Evolutionary conservation across 2,329 filamentous ascomycete species (phyloP).

Genomic region (Cordyceps cateniannulata): DNA sequence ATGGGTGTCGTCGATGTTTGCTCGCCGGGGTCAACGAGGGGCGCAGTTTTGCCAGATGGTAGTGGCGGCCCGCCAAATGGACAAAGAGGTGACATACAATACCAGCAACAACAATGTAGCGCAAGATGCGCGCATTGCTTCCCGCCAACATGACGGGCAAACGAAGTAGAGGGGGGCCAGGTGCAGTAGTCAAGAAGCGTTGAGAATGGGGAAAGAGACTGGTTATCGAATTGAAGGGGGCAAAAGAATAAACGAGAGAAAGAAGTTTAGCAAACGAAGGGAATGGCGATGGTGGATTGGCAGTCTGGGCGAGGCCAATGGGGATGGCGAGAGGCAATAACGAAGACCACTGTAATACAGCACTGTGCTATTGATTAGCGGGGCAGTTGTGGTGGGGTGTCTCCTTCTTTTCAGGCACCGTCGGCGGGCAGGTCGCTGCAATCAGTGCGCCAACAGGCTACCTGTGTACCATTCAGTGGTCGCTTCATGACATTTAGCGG

Average conservation of each 20-base stretch:
- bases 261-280: neutral
- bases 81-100: slow-evolving; percentile 55
- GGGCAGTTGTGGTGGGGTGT: neutral
- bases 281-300: neutral
- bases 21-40: neutral
- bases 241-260: neutral
- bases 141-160: slow-evolving; percentile 47
- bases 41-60: slow-evolving; percentile 11
- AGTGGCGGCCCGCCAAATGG: slow-evolving; percentile 3
- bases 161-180: neutral
- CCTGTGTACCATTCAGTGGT: neutral
- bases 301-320: neutral
- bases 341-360: neutral
- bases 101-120: slow-evolving; percentile 73
- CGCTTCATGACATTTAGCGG: neutral
- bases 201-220: neutral
- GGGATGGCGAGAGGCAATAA: neutral
- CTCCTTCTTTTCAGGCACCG: neutral
- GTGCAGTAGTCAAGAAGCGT: neutral
- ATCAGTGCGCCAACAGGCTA: neutral
- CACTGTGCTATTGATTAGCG: neutral
- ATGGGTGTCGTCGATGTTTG: neutral
- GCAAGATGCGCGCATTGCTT: slow-evolving; percentile 66
- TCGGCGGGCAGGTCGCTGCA: neutral
- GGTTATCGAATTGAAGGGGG: neutral